Base-by-base conservation (phyloP, 208 protist species). In the Trypanosoma mega region DNA sequence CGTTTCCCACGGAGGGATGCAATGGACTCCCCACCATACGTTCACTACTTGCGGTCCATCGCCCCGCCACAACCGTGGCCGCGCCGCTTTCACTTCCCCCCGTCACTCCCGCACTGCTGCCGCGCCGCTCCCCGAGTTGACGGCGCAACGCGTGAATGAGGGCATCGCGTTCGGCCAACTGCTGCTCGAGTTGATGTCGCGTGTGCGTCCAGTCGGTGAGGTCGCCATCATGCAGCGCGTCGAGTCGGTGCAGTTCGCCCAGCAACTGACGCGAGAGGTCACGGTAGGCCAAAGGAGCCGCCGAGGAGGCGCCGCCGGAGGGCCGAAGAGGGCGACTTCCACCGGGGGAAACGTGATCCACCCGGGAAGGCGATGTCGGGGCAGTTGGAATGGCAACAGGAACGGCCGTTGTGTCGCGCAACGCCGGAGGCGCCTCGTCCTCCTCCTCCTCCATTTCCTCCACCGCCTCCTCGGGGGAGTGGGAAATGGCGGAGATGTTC, bases 401-500 rank as follows among this genome's bases (percentile, higher is more conserved):
- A 11, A 36, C 18, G 3, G n/a, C 18, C 27, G 20, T 54, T 24
- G 16, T 41, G 16, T 33, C 20, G 20, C 29, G 3, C 23, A 20
- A n/a, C 7, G 18, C 11, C 16, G 34, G 24, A 2, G 43, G 16
- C 29, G 34, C 43, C 24, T 31, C 18, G 6, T 8, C 18, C 11
- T 6, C n/a, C 26, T 20, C 11, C 8, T 26, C n/a, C 8, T 27
- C 31, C 26, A 37, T 4, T 20, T 7, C 33, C 14, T 16, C 16
- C 23, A 16, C 23, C 3, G 33, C 16, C 27, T 60, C 63, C 26
- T 69, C 63, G 5, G 33, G 34, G 11, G 46, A 24, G 21, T 49
- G 21, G 27, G 53, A 62, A 8, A 69, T 59, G n/a, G 63, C 52
- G 24, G 63, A 69, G 26, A 69, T 69, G 46, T 37, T 49, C 16